Base-by-base conservation (phyloP, 352 stramenopile species). In the Phytophthora ramorum region DNA sequence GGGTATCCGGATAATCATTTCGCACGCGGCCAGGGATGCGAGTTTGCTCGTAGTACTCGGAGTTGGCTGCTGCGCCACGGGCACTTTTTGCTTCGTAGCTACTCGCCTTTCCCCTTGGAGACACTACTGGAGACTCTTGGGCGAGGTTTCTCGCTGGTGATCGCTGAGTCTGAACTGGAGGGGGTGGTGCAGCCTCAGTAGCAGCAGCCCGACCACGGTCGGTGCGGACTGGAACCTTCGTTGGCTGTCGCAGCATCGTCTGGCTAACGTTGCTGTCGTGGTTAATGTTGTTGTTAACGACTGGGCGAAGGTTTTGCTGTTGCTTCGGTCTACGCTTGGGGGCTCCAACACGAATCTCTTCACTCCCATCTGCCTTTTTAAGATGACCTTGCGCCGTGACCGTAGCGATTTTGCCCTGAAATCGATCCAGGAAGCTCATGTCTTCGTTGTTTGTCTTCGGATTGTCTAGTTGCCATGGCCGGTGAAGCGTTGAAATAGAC, bases 381-480 rank as follows among this genome's bases (percentile, higher is more conserved):
- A 93, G 73, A 26, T 92, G 85, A 0, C 85, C 85, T 52, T 93
- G 85, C 3, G 84, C 85, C 3, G 83, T 93, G 62, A 95, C 87
- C 0, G 85, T 93, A 49, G 83, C 79, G 50, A 93, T 92, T 71
- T 95, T 95, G 56, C 83, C 80, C 44, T 92, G 84, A 60, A 95
- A 95, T 47, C 87, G 74, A 56, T 92, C 84, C 32, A 93, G 66
- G 63, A 95, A 95, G 72, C 81, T 95, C 87, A 95, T 93, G 30
- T 6, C 41, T n/a, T 22, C 34, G 43, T 38, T 16, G 10, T 0
- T 12, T 43, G 37, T 43, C 14, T 19, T 43, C 20, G 37, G 37
- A 20, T 43, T 43, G 34, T 43, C 19, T 40, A 58, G 40, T 26
- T 46, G 5, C 17, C 8, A 7, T 22, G 13, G n/a, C 17, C 5